Evolutionary conservation across 2,329 filamentous ascomycete genomes (phyloP), one percentile per base, ranked within the genome.

Genomic region (Colletotrichum sp.): DNA sequence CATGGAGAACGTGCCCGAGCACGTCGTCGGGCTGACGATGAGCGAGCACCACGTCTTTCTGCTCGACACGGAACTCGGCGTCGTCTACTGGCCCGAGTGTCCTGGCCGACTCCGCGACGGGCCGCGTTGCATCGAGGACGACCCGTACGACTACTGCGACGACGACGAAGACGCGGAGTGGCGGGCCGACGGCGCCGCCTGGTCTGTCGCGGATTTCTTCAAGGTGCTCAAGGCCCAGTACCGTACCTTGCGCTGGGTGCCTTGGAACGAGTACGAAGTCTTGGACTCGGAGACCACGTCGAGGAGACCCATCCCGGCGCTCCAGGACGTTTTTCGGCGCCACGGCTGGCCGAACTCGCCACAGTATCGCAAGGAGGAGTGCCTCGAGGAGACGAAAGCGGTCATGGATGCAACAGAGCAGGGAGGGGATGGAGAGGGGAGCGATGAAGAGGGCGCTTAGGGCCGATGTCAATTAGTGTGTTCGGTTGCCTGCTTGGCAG

Each of bases 301-400:
- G 16, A 8, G 36, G 7, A 18, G 8, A 6, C 49, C 78, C 13
- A 63, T 80, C 4, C 34, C 77, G 24, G 74, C 75, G 66, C 67
- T 82, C 5, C 77, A 78, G 71, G 77, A 79, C 10, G 79, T 85
- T 28, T 85, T 83, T 67, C 79, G 80, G 12, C 77, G 80, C 32
- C 79, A 85, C 66, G 81, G 82, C 24, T 85, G 83, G 83, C 83
- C 82, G 9, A 71, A 83, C 55, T 67, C 80, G 34, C 68, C 76
- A 44, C 65, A 39, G 8, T 85, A 84, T 75, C 78, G 78, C 34
- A 83, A 81, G 76, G 71, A 78, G 57, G 81, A 84, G 55, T 76
- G 70, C 34, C 57, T 68, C 3, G 26, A 72, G 44, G 72, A 49
- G 44, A 21, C 34, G 6, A 64, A 60, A 44, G 39, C 28, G 5